phyloP scores from a whole-genome alignment of 441 rosid genomes.

The Arabidopsis hybrid region DNA sequence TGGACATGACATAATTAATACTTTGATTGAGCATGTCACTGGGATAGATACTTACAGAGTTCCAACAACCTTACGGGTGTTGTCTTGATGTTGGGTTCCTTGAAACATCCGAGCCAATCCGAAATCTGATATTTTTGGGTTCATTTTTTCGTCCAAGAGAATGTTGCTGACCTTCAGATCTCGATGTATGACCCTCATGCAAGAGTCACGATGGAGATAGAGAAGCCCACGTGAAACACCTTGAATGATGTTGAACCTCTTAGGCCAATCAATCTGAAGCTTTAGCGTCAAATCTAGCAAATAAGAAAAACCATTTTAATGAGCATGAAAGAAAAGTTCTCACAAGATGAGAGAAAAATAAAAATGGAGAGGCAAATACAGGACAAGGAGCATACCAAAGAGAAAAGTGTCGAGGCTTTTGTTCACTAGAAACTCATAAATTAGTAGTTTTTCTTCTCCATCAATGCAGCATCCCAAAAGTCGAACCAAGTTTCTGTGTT shows the following conservation, averaged over 20 bases:
- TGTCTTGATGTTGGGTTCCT: slow-evolving; percentile 25
- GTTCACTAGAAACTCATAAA: slow-evolving; percentile 53
- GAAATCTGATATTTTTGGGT: slow-evolving; percentile 31
- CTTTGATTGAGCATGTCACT: background rate
- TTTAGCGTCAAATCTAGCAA: slow-evolving; percentile 9
- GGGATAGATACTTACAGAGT: slow-evolving; percentile 24
- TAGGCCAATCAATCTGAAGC: slow-evolving; percentile 21
- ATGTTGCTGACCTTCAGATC: slow-evolving; percentile 31
- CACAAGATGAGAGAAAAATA: background rate
- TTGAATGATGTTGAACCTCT: slow-evolving; percentile 17
- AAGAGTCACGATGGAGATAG: slow-evolving; percentile 29
- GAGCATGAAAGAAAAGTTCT: background rate
- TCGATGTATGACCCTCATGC: slow-evolving; percentile 21
- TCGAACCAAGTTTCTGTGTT: slow-evolving; percentile 56
- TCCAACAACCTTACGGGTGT: slow-evolving; percentile 26
- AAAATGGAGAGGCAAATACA: background rate
- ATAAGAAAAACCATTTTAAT: background rate
- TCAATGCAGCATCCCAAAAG: slow-evolving; percentile 53
- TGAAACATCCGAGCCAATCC: slow-evolving; percentile 30
- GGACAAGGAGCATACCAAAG: slow-evolving; percentile 10
- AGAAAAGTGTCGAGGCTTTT: slow-evolving; percentile 51
- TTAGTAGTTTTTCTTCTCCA: slow-evolving; percentile 51
- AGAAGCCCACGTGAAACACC: slow-evolving; percentile 29
- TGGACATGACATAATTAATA: background rate
- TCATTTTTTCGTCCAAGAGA: slow-evolving; percentile 24